phyloP scores from a whole-genome alignment of 2,329 filamentous ascomycete genomes.

The Diplocarpon mali region DNA sequence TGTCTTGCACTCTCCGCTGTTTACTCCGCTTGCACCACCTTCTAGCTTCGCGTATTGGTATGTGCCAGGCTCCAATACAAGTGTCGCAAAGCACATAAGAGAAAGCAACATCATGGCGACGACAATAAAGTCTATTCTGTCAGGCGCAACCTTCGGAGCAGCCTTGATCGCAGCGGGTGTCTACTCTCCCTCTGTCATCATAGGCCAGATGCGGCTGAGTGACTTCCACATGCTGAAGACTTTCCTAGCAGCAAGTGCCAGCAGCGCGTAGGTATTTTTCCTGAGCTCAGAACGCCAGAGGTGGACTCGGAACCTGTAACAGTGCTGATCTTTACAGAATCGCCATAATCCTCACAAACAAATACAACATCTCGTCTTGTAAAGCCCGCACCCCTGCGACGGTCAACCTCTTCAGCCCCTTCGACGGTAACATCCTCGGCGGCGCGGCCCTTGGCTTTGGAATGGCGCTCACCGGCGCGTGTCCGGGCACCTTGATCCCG shows the following conservation, averaged over 20 bases:
- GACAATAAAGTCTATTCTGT: constrained; percentile 1
- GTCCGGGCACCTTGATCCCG: constrained; percentile 51
- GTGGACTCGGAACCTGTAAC: neutral
- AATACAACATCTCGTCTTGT: constrained; percentile 28
- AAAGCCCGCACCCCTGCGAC: constrained; percentile 13
- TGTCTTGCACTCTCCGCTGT: no score
- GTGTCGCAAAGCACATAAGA: neutral
- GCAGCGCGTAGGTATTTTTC: constrained; percentile 42
- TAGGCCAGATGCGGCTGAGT: constrained; percentile 46
- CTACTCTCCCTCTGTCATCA: constrained; percentile 46
- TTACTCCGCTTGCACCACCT: no score
- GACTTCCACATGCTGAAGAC: constrained; percentile 57
- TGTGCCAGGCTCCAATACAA: neutral
- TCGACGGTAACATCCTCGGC: constrained; percentile 56
- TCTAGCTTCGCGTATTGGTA: no score
- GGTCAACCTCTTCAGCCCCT: constrained; percentile 36
- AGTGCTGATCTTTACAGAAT: constrained; percentile 26
- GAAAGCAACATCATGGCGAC: neutral
- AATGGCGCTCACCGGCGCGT: constrained; percentile 54
- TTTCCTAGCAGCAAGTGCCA: constrained; percentile 51
- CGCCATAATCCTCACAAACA: constrained; percentile 36
- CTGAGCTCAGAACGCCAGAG: no score
- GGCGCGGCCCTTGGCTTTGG: constrained; percentile 51
- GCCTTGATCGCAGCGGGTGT: constrained; percentile 50
- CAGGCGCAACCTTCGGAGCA: constrained; percentile 50